These are phyloP conservation scores for Malassezia arunalokei DNA, from an alignment of 1,284 basidiomycete species.

Conservation along the genomic window DNA sequence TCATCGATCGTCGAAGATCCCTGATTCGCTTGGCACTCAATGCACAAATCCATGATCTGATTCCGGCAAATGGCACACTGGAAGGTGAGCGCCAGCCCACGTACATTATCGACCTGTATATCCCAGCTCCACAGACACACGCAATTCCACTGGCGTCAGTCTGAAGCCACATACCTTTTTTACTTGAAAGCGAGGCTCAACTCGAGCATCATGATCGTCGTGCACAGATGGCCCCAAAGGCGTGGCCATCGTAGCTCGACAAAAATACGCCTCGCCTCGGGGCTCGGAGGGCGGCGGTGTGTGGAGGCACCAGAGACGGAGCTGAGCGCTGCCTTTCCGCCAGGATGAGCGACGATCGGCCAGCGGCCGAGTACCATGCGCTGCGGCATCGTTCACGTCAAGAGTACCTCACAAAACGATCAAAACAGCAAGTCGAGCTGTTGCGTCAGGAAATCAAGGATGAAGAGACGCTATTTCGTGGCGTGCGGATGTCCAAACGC, in stretches of 20 bases:
- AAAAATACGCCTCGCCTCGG: no score
- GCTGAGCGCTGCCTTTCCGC: background rate
- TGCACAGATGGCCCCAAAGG: no score
- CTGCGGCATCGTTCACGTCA: constrained; percentile 52
- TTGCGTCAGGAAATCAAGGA: constrained; percentile 63
- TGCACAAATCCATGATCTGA: constrained; percentile 50
- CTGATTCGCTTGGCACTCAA: constrained; percentile 99
- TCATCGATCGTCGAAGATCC: constrained; percentile 90
- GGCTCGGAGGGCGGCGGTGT: background rate
- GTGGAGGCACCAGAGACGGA: background rate
- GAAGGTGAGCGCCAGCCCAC: constrained; percentile 11
- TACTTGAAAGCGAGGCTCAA: constrained; percentile 37
- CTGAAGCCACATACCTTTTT: constrained; percentile 32
- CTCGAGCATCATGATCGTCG: no score
- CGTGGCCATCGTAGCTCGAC: no score
- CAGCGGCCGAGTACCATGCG: constrained; percentile 23
- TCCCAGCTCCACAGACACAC: constrained; percentile 46
- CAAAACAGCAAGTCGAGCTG: constrained; percentile 87
- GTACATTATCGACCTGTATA: constrained; percentile 44
- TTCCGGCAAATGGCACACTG: constrained; percentile 46
- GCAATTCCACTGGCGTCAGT: constrained; percentile 36
- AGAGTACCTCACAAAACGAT: constrained; percentile 90
- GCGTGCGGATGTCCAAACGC: constrained; percentile 57
- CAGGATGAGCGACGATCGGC: constrained; percentile 11
- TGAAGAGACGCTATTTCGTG: constrained; percentile 39